Evolutionary conservation across 2,329 filamentous ascomycete genomes (phyloP).

Genomic region (Aspergillus sp.): DNA sequence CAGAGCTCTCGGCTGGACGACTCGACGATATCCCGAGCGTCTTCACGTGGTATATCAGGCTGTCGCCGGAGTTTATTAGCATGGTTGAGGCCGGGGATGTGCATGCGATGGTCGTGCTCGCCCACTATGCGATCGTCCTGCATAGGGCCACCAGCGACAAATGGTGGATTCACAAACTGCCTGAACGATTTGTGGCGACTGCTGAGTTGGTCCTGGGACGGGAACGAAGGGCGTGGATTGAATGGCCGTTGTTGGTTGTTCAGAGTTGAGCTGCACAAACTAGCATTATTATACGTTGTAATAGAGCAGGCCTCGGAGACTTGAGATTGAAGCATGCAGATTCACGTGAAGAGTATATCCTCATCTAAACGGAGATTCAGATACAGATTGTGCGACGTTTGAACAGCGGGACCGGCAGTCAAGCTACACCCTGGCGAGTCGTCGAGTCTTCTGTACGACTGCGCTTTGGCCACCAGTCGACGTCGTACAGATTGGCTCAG

Average conservation of each 20-base stretch:
- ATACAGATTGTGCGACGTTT: too few species aligned
- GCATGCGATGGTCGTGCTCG: constrained; percentile 5
- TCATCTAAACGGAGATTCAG: too few species aligned
- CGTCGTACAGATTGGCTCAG: neutral
- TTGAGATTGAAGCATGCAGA: neutral
- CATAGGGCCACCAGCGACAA: neutral
- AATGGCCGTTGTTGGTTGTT: constrained; percentile 3
- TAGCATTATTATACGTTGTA: too few species aligned
- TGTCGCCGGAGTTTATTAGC: neutral
- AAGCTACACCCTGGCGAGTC: too few species aligned
- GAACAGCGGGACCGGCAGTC: too few species aligned
- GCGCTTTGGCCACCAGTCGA: neutral
- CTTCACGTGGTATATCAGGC: constrained; percentile 7
- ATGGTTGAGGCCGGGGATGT: neutral
- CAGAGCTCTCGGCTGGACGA: neutral
- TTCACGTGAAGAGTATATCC: neutral
- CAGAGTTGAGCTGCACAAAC: neutral
- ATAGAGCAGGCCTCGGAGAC: too few species aligned
- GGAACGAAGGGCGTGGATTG: constrained; percentile 1
- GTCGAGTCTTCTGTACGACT: neutral
- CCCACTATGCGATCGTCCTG: constrained; percentile 6
- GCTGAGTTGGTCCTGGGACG: neutral
- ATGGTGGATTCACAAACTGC: constrained; percentile 3
- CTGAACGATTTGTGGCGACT: neutral
- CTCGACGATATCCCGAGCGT: constrained; percentile 3